These are phyloP conservation scores for Pseudonitzschia multistriata DNA, from an alignment of 108 stramenopile species.

Conservation along the genomic window DNA sequence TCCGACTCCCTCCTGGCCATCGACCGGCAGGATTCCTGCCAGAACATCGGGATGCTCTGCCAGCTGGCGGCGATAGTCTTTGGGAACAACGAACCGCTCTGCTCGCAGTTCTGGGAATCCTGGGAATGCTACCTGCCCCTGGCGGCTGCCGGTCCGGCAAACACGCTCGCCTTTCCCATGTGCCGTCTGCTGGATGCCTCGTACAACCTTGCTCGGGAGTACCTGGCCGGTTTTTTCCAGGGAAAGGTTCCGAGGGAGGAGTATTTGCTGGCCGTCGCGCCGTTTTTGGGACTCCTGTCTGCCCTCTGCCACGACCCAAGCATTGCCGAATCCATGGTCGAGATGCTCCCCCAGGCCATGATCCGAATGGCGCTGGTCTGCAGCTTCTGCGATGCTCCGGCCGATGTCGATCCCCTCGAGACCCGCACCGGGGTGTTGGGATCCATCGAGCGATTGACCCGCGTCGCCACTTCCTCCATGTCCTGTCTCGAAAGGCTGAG, in stretches of 20 bases:
- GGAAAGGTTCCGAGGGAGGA: conserved; percentile 3
- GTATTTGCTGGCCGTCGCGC: conserved; percentile 23
- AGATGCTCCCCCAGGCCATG: conserved; percentile 18
- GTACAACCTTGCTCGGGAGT: conserved; percentile 39
- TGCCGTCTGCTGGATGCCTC: conserved; percentile 59
- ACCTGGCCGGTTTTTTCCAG: conserved; percentile 25
- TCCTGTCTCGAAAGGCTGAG: conserved; percentile 15
- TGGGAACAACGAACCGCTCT: conserved; percentile 50
- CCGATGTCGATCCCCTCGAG: background rate
- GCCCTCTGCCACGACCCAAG: conserved; percentile 17
- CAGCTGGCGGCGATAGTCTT: conserved; percentile 45
- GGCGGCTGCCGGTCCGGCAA: background rate
- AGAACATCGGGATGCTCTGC: conserved; percentile 60
- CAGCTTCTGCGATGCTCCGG: conserved; percentile 14
- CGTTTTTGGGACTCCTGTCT: conserved; percentile 28
- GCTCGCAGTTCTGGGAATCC: conserved; percentile 56
- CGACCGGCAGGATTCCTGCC: conserved; percentile 28
- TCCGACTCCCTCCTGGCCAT: conserved; percentile 21
- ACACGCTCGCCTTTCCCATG: conserved; percentile 29
- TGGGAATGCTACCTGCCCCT: conserved; percentile 44
- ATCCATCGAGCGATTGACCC: conserved; percentile 17
- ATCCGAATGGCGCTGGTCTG: conserved; percentile 23
- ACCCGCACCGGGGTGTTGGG: conserved; percentile 9
- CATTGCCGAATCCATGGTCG: conserved; percentile 20
- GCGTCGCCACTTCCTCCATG: conserved; percentile 10